Evolutionary conservation across 1,284 basidiomycete species (phyloP).

Genomic region (Apiotrichum gracile): DNA sequence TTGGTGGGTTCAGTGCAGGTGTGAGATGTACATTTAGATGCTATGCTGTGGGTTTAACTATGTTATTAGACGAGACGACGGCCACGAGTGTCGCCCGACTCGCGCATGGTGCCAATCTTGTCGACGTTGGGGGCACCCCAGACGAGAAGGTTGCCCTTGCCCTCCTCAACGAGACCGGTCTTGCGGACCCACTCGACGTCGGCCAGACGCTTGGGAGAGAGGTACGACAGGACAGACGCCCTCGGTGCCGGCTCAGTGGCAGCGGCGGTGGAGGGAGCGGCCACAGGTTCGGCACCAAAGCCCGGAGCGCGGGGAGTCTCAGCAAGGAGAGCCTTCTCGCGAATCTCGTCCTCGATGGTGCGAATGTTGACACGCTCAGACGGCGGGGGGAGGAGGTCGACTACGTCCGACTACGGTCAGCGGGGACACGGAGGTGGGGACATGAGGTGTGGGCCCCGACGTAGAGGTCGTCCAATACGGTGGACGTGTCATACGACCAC

Average conservation of each 20-base stretch:
- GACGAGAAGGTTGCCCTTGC: conserved; percentile 31
- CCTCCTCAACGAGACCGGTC: conserved; percentile 30
- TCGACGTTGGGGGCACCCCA: conserved; percentile 39
- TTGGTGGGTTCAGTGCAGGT: neutral
- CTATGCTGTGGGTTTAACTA: neutral
- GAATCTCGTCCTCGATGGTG: conserved; percentile 46
- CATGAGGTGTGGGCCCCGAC: neutral
- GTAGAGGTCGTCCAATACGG: too few relatives aligned
- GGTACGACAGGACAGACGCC: conserved; percentile 13
- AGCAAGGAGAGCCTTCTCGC: conserved; percentile 20
- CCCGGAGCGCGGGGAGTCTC: neutral
- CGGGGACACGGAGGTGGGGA: neutral
- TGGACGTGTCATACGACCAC: too few relatives aligned
- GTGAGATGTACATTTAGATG: neutral
- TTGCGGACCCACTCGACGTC: conserved; percentile 32
- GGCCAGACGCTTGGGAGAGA: conserved; percentile 25
- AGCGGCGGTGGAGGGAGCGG: neutral
- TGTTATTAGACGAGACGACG: neutral
- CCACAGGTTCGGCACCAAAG: neutral
- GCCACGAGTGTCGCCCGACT: conserved; percentile 5
- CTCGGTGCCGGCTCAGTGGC: neutral
- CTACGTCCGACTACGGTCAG: conserved; percentile 42
- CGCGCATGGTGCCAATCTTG: conserved; percentile 25
- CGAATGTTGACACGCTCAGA: conserved; percentile 36
- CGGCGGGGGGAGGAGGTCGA: conserved; percentile 43